These are phyloP conservation scores for Obelidium mucronatum DNA, from an alignment of 192 early-diverging fungal species.

Conservation along the genomic window DNA sequence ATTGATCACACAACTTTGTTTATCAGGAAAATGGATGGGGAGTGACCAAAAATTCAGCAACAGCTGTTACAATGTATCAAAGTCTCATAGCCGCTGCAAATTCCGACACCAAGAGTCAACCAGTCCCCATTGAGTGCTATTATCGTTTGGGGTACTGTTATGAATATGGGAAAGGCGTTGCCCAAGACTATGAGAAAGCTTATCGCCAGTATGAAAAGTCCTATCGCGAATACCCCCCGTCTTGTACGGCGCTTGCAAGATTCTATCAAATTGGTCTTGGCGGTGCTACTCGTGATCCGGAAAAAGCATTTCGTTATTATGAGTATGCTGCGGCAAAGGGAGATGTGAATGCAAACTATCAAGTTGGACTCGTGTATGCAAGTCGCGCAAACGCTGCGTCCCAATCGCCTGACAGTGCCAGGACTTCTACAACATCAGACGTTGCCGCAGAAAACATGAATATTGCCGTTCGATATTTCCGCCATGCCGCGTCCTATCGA, in stretches of 20 bases:
- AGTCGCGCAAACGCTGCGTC: neutral
- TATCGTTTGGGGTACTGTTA: conserved; percentile 26
- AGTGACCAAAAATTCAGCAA: neutral
- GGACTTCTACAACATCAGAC: neutral
- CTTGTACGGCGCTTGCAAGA: neutral
- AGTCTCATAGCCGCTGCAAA: neutral
- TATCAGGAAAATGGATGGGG: conserved; percentile 34
- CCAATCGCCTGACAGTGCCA: neutral
- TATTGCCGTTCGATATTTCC: neutral
- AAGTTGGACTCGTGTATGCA: neutral
- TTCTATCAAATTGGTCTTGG: conserved; percentile 5
- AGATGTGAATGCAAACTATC: conserved; percentile 3
- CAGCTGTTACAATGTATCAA: conserved; percentile 15
- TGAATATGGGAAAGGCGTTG: conserved; percentile 35
- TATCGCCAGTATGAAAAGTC: conserved; percentile 28
- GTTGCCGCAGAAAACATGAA: neutral
- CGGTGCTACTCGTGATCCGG: neutral
- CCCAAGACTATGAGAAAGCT: conserved; percentile 25
- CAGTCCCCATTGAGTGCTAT: conserved; percentile 12
- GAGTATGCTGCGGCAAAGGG: conserved; percentile 17
- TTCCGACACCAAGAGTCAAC: neutral
- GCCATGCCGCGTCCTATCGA: neutral
- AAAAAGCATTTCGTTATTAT: conserved; percentile 13
- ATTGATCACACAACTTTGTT: neutral
- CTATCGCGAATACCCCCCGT: neutral